Evolutionary conservation across 148 eudicot genomes (phyloP).

Genomic region (Nyssa sinensis): DNA sequence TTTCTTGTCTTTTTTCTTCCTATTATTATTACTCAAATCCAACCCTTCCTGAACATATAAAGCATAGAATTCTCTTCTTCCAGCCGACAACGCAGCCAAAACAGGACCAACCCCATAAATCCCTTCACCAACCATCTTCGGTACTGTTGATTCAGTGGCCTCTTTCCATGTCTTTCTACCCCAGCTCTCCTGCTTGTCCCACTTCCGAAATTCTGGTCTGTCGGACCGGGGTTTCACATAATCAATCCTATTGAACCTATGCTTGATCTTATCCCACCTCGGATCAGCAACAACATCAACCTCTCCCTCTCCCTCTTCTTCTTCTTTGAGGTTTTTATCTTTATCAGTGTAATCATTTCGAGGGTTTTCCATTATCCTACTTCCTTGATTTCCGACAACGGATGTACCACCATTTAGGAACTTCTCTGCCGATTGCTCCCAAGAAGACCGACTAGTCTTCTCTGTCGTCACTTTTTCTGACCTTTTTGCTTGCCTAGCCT

Average conservation of each 20-base stretch:
- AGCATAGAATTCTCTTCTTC: constrained; percentile 77
- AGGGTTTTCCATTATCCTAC: constrained; percentile 29
- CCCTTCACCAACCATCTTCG: constrained; percentile 86
- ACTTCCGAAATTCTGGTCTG: constrained; percentile 48
- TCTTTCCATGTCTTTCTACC: constrained; percentile 80
- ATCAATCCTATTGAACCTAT: constrained; percentile 39
- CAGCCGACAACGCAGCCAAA: constrained; percentile 81
- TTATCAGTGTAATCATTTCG: constrained; percentile 19
- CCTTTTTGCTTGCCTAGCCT: constrained; percentile 29
- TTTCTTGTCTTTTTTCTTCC: constrained; percentile 91
- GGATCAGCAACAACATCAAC: constrained; percentile 60
- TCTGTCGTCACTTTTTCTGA: constrained; percentile 20
- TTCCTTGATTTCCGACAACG: constrained; percentile 24
- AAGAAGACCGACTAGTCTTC: constrained; percentile 51
- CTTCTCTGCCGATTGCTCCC: constrained; percentile 87
- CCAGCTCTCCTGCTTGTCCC: constrained; percentile 70
- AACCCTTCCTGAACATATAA: constrained; percentile 85
- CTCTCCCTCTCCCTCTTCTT: constrained; percentile 37
- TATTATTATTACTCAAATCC: constrained; percentile 71
- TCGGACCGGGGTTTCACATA: constrained; percentile 39
- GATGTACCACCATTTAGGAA: constrained; percentile 40
- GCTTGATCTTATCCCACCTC: constrained; percentile 75
- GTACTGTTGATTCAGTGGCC: constrained; percentile 73
- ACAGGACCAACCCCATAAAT: constrained; percentile 95
- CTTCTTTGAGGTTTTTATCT: constrained; percentile 32